Evolutionary conservation across 2,329 filamentous ascomycete genomes (phyloP).

Genomic region (Fusarium austroafricanum): DNA sequence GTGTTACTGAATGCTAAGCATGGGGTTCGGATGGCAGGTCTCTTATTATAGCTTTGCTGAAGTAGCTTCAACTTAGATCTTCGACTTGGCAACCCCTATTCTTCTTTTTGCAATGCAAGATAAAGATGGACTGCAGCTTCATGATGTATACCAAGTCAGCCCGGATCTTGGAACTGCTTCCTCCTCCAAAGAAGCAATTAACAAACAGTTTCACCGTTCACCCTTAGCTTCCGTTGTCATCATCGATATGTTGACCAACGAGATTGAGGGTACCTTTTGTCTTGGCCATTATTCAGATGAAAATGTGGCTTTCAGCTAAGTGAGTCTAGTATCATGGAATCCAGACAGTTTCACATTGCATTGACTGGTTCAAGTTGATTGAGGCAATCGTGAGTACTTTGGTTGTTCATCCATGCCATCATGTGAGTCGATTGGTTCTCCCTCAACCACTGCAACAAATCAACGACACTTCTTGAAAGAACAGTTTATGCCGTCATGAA

Average conservation of each 20-base stretch:
- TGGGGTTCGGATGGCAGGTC: conserved; percentile 20
- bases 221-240: neutral
- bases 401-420: neutral
- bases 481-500: neutral
- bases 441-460: neutral
- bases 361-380: conserved; percentile 1
- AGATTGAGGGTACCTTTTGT: too few species aligned
- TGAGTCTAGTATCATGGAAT: neutral
- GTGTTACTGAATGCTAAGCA: conserved; percentile 9
- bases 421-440: neutral
- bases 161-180: neutral
- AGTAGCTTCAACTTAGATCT: conserved; percentile 1
- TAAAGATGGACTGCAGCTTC: neutral
- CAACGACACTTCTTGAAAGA: neutral
- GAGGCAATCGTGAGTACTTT: neutral
- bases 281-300: neutral
- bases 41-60: conserved; percentile 8
- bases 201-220: neutral
- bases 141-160: neutral
- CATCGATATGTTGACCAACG: neutral
- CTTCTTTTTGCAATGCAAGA: neutral
- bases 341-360: conserved; percentile 4
- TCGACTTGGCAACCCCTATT: neutral
- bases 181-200: neutral
- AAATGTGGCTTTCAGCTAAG: neutral